Evolutionary conservation across 2,329 filamentous ascomycete genomes (phyloP).

Genomic region (Karstenula rhodostoma): DNA sequence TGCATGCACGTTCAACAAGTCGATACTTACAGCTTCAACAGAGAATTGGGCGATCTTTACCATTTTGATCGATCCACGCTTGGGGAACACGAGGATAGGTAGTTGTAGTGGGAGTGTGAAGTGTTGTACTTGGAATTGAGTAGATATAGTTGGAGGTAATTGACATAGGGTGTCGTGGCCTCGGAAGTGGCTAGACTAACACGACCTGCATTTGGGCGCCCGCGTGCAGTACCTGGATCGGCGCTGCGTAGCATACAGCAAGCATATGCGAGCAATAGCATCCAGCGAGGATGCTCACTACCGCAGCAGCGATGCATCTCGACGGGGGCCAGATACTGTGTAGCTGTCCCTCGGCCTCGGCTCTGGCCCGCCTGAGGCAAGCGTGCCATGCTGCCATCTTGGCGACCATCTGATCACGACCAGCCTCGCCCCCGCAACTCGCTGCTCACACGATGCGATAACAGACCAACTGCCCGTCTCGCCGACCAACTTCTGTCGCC

Average conservation of each 20-base stretch:
- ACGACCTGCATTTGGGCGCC: neutral
- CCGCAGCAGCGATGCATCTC: neutral
- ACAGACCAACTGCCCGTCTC: constrained; percentile 30
- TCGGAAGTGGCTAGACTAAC: neutral
- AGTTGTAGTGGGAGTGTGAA: neutral
- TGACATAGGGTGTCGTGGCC: constrained; percentile 31
- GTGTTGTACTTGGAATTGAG: neutral
- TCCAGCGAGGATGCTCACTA: neutral
- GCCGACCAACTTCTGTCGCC: constrained; percentile 13
- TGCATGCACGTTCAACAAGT: neutral
- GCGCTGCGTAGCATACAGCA: neutral
- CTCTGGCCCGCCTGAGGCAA: constrained; percentile 1
- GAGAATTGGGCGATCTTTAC: constrained; percentile 69
- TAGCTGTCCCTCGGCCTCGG: neutral
- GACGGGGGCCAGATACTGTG: neutral
- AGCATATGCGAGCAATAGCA: neutral
- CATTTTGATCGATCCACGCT: constrained; percentile 49
- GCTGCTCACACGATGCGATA: constrained; percentile 26
- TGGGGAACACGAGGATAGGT: neutral
- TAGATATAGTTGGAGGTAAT: constrained; percentile 15
- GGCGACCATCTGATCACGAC: constrained; percentile 6
- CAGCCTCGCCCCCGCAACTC: constrained; percentile 34
- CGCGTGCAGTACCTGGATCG: constrained; percentile 5
- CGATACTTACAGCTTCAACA: constrained; percentile 70
- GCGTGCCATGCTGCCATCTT: neutral